phyloP scores from a whole-genome alignment of 1,284 basidiomycete species.

The Pyrrhoderma noxium region DNA sequence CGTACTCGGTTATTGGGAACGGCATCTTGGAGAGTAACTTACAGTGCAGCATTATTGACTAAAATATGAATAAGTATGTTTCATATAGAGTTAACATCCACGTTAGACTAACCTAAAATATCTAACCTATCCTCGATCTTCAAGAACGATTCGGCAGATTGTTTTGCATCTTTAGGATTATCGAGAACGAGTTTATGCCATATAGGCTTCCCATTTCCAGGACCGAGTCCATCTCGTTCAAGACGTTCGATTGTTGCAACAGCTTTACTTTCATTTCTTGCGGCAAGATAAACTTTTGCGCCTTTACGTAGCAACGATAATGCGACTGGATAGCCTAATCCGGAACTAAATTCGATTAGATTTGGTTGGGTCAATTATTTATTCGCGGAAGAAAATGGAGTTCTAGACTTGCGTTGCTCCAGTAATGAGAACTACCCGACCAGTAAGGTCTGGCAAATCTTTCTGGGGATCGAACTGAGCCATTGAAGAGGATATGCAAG shows the following conservation, averaged over 20 bases:
- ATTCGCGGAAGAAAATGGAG: no score
- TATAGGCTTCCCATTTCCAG: slow-evolving; percentile 22
- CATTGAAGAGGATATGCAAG: no score
- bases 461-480: no score
- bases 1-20: not conserved
- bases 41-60: slow-evolving; percentile 26
- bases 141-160: slow-evolving; percentile 23
- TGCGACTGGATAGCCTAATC: slow-evolving; percentile 10
- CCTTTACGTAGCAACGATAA: slow-evolving; percentile 27
- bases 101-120: slow-evolving; percentile 21
- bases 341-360: no score
- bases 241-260: not conserved
- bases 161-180: slow-evolving; percentile 19
- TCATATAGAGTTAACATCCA: no score
- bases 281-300: slow-evolving; percentile 35
- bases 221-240: slow-evolving; percentile 17
- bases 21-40: slow-evolving; percentile 13
- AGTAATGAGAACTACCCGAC: not conserved
- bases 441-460: not conserved
- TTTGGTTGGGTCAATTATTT: no score
- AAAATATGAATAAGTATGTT: not conserved
- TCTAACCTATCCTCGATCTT: slow-evolving; percentile 23
- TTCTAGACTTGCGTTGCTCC: slow-evolving; percentile 5
- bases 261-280: slow-evolving; percentile 29
- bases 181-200: slow-evolving; percentile 23